These are phyloP conservation scores for Botrytis medusae DNA, from an alignment of 2,329 filamentous ascomycete genomes.

Conservation along the genomic window DNA sequence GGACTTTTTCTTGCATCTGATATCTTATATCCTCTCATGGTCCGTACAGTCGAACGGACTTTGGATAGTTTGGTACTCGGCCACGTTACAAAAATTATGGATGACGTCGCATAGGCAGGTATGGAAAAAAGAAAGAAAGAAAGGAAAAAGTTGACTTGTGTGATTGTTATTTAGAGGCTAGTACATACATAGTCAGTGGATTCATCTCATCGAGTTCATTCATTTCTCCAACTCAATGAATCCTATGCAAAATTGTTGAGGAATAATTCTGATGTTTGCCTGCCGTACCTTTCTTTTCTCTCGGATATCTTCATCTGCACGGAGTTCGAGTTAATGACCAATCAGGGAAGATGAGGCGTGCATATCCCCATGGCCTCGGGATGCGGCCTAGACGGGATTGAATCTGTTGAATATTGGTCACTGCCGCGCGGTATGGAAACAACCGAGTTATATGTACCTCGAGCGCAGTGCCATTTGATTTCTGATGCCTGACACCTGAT, in stretches of 20 bases:
- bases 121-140: not conserved
- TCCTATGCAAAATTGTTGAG: not conserved
- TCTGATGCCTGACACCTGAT: not conserved
- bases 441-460: not conserved
- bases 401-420: not conserved
- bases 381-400: conserved; percentile 9
- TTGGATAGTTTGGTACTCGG: not conserved
- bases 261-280: not conserved
- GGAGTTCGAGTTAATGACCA: not conserved
- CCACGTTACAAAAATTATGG: not conserved
- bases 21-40: not conserved
- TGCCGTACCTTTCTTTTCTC: not conserved
- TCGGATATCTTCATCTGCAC: conserved; percentile 8
- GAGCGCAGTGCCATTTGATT: not conserved
- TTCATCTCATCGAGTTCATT: not conserved
- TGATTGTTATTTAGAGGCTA: not conserved
- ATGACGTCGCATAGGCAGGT: not conserved
- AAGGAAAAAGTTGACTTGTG: not conserved
- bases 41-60: not conserved
- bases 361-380: not conserved
- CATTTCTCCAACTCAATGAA: not conserved
- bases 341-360: not conserved
- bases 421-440: conserved; percentile 1
- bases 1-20: not conserved
- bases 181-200: not conserved